Conservation (phyloP, 768 basidiomycete genomes). For the Trametes cubensis region DNA sequence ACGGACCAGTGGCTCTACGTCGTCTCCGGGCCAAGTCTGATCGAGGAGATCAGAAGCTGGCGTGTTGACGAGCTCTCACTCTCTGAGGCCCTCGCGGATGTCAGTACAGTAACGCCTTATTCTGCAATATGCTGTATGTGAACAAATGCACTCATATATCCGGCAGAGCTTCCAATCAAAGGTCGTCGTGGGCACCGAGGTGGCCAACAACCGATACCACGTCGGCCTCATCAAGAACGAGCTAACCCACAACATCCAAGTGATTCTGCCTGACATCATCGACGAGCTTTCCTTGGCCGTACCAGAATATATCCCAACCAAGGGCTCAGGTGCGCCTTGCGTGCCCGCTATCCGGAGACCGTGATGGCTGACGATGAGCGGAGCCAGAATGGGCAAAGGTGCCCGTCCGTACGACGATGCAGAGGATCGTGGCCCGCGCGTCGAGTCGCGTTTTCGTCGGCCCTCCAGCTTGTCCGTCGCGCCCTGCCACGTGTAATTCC, state of each 20-base stretch:
- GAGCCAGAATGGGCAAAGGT: conserved; percentile 30
- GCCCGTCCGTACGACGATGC: conserved; percentile 23
- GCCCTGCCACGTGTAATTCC: no score
- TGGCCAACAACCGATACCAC: no score
- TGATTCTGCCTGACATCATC: no score
- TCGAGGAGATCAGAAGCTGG: conserved; percentile 55
- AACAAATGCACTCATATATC: background rate
- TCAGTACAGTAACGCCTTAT: conserved; percentile 25
- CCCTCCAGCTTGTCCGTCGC: conserved; percentile 37
- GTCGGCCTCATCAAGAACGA: no score
- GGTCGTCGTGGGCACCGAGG: no score
- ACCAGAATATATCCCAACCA: no score
- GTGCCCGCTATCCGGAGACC: background rate
- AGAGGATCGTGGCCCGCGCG: conserved; percentile 31
- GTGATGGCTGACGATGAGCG: background rate
- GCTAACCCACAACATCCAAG: no score
- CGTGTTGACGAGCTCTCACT: conserved; percentile 50
- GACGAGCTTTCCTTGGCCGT: no score
- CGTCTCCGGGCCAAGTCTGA: conserved; percentile 42
- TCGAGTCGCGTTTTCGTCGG: conserved; percentile 39
- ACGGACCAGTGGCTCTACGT: conserved; percentile 51
- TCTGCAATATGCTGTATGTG: background rate
- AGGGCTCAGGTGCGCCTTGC: conserved; percentile 19
- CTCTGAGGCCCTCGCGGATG: conserved; percentile 42
- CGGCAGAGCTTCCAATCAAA: conserved; percentile 32